phyloP scores from a whole-genome alignment of 306 rosid genomes.

The Quercus bicolor region DNA sequence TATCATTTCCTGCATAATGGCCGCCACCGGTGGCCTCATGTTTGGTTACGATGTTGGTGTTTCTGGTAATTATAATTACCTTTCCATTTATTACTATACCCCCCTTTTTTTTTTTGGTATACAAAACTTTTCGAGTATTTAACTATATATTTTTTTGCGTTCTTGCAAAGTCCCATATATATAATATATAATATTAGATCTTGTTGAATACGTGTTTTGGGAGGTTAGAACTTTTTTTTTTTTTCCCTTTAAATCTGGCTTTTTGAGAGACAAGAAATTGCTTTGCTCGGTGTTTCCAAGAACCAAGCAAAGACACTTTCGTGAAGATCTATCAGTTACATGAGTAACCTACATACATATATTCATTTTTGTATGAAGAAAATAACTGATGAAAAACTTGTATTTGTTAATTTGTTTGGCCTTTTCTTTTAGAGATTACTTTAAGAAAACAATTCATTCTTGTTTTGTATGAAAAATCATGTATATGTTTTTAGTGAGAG shows the following conservation, averaged over 20 bases:
- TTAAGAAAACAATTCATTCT: no score
- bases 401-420: no score
- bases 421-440: no score
- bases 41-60: slow-evolving; percentile 84
- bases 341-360: no score
- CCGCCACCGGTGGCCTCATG: slow-evolving; percentile 94
- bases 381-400: no score
- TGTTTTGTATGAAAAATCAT: no score
- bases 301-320: neutral
- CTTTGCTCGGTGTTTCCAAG: neutral
- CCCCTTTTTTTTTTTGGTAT: rapidly evolving
- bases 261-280: neutral
- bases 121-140: no score
- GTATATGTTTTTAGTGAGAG: no score
- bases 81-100: no score
- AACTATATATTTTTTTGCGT: neutral
- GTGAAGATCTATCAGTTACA: neutral
- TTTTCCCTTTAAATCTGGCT: no score
- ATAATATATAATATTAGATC: neutral
- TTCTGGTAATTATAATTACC: slow-evolving; percentile 44
- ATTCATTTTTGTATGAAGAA: no score
- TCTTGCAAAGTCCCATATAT: neutral
- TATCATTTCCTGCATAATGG: slow-evolving; percentile 76
- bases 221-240: no score
- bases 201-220: neutral